These are phyloP conservation scores for Eimeria brunetti DNA, from an alignment of 169 alveolate genomes.

Conservation along the genomic window DNA sequence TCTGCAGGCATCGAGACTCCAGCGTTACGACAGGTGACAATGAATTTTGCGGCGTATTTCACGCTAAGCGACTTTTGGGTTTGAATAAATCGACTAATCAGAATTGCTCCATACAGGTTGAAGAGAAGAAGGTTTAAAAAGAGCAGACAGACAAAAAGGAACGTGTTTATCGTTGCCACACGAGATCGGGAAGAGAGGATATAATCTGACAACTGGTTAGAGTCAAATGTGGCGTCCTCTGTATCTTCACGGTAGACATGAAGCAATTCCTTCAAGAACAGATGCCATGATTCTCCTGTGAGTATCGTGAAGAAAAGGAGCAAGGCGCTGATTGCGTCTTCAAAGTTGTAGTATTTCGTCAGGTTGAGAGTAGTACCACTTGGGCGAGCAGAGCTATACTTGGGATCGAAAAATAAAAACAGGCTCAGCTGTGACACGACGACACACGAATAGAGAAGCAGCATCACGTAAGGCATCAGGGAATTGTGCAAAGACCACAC, in stretches of 20 bases:
- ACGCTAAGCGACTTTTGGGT: slow-evolving; percentile 43
- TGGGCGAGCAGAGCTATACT: slow-evolving; percentile 6
- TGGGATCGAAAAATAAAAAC: slow-evolving; percentile 67
- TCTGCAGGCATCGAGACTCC: slow-evolving; percentile 75
- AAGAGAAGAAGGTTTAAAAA: slow-evolving; percentile 33
- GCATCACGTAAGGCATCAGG: slow-evolving; percentile 42
- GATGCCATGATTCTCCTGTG: slow-evolving; percentile 77
- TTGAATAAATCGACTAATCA: slow-evolving; percentile 66
- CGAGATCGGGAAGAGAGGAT: slow-evolving; percentile 8
- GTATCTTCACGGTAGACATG: slow-evolving; percentile 40
- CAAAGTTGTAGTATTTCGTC: slow-evolving; percentile 69
- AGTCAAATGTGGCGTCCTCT: not conserved
- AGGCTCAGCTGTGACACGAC: slow-evolving; percentile 57
- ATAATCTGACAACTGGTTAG: slow-evolving; percentile 7
- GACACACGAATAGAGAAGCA: slow-evolving; percentile 52
- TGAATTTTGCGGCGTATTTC: slow-evolving; percentile 50
- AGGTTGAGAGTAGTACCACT: not conserved
- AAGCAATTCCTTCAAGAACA: slow-evolving; percentile 51
- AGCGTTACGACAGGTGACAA: slow-evolving; percentile 69
- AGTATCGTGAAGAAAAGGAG: slow-evolving; percentile 60
- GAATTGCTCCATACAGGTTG: slow-evolving; percentile 76
- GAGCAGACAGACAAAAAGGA: slow-evolving; percentile 43
- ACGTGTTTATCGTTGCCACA: slow-evolving; percentile 51
- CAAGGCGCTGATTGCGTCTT: slow-evolving; percentile 38
- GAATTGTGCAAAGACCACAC: slow-evolving; percentile 40